Base-by-base conservation (phyloP, 495 filamentous ascomycete species). In the Penicillium tannophilum region DNA sequence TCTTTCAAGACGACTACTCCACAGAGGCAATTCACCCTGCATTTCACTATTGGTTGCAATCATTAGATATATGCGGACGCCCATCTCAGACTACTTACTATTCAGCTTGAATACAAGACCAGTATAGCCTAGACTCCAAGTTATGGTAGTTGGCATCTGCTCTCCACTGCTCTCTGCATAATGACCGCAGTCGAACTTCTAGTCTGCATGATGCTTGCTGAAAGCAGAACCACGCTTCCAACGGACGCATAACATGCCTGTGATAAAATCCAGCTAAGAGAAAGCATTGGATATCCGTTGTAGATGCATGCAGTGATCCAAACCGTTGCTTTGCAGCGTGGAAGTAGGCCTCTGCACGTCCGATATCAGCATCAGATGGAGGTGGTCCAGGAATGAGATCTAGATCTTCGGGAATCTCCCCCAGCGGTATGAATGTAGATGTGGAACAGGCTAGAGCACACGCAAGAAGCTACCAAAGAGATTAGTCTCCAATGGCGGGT, bases 91-190 rank as follows among this genome's bases (percentile, higher is more conserved):
- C 1, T 9, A 30, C 26, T 19, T 43, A 70, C 67, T 66, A 65
- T 43, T 70, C 67, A 6, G 63, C 65, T 43, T 68, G 63, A 10
- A 70, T 70, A 57, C 67, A 70, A 24, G 67, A 63, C 67, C 67
- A 70, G 28, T 70, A 70, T 24, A 70, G 43, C 14, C 67, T 58
- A 6, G 67, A 63, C 14, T 70, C 67, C 14, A 70, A 45, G 35
- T 68, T 70, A 45, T 70, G 56, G 33, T 68, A 70, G 39, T 68
- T 52, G 16, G 50, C 56, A 46, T 70, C 58, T 5, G 65, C 65
- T 1, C 51, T 62, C 65, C 67, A 70, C 19, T 62, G 63, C 17
- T 68, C 65, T 53, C 67, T 56, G 39, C 65, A 62, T 12, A 66
- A 19, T 16, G 67, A 66, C 20, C 63, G 55, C 26, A 70, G 39